Evolutionary conservation across 73 alveolate genomes (phyloP).

Genomic region (Tetrahymena elliotti): DNA sequence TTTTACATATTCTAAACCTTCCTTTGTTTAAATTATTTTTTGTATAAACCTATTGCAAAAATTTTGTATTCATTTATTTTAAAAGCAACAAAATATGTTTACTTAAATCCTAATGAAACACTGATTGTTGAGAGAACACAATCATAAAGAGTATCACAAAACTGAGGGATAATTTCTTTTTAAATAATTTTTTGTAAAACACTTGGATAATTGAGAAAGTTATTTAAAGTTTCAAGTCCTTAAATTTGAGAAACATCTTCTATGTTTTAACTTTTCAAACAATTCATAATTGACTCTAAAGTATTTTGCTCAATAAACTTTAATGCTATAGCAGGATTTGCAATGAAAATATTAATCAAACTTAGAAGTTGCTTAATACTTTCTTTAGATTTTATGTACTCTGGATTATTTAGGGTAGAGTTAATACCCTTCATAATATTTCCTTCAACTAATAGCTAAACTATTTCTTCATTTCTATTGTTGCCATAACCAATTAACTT

Average conservation of each 20-base stretch:
- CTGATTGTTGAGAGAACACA: neutral
- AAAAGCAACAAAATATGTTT: neutral
- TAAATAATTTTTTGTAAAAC: neutral
- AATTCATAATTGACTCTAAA: neutral
- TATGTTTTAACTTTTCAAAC: neutral
- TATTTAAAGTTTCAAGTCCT: neutral
- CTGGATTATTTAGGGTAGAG: neutral
- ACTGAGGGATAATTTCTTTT: neutral
- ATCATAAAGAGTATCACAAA: neutral
- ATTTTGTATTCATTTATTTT: too few species aligned
- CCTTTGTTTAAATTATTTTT: neutral
- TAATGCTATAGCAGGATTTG: neutral
- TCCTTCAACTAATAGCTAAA: neutral
- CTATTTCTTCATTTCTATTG: neutral
- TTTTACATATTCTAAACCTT: neutral
- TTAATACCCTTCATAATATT: neutral
- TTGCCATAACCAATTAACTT: neutral
- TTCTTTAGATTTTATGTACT: neutral
- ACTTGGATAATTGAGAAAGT: neutral
- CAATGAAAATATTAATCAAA: neutral
- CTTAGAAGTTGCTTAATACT: neutral
- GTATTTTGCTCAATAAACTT: neutral
- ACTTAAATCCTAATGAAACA: neutral
- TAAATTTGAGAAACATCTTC: neutral
- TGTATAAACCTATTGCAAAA: neutral